Evolutionary conservation across 1,284 basidiomycete genomes (phyloP).

Genomic region (Grifola frondosa): DNA sequence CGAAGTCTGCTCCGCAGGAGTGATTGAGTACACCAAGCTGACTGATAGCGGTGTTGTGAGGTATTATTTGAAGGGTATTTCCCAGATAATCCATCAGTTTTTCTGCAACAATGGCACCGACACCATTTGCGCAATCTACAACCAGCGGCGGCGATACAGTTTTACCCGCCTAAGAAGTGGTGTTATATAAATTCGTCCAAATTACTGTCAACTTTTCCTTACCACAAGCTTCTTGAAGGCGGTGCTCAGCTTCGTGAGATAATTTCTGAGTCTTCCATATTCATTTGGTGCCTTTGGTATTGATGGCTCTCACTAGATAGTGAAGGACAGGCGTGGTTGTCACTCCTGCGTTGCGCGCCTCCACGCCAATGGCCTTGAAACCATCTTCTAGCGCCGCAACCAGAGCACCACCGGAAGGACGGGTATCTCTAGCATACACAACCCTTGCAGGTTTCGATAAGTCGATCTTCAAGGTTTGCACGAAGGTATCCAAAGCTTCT

Average conservation of each 20-base stretch:
- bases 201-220: conserved; percentile 38
- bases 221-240: conserved; percentile 90
- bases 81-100: conserved; percentile 59
- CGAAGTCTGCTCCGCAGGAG: conserved; percentile 93
- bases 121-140: conserved; percentile 98
- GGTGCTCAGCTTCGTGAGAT: conserved; percentile 81
- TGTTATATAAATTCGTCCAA: neutral
- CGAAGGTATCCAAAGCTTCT: conserved; percentile 61
- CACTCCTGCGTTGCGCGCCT: conserved; percentile 74
- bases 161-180: conserved; percentile 55
- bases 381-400: conserved; percentile 84
- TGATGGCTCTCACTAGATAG: conserved; percentile 90
- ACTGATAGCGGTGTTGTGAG: conserved; percentile 68
- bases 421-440: conserved; percentile 91
- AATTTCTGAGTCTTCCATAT: conserved; percentile 87
- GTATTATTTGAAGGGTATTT: conserved; percentile 52
- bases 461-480: conserved; percentile 75
- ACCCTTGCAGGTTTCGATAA: conserved; percentile 77
- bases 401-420: conserved; percentile 86
- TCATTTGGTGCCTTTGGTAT: conserved; percentile 77
- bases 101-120: conserved; percentile 76
- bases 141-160: conserved; percentile 61
- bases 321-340: conserved; percentile 96
- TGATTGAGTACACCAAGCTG: conserved; percentile 81
- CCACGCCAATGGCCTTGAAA: conserved; percentile 67